These are phyloP conservation scores for Erysimum pusillum DNA, from an alignment of 441 rosid species.

Conservation along the genomic window DNA sequence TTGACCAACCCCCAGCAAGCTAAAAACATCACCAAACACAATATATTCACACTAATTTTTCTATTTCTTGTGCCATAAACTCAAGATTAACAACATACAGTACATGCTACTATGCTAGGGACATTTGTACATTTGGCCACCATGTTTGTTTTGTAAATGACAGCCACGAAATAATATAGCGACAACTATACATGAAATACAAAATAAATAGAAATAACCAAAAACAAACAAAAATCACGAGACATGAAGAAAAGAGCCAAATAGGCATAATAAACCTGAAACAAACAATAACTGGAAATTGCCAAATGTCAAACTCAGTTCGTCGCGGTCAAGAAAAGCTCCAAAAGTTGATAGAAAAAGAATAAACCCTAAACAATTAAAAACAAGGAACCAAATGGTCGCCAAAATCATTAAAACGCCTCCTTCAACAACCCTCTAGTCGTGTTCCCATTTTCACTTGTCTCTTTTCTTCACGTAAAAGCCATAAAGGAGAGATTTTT, in stretches of 20 bases:
- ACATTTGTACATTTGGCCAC: too few species aligned
- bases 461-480: slow-evolving; percentile 25
- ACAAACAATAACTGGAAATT: not conserved
- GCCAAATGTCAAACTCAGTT: slow-evolving; percentile 37
- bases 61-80: not conserved
- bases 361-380: slow-evolving; percentile 35
- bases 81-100: not conserved
- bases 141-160: too few species aligned
- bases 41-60: not conserved
- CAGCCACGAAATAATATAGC: too few species aligned
- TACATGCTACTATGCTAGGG: too few species aligned
- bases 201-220: not conserved
- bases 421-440: slow-evolving; percentile 31
- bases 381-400: too few species aligned
- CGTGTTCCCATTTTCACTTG: slow-evolving; percentile 18
- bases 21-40: slow-evolving; percentile 11
- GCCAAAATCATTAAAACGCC: not conserved
- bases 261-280: not conserved
- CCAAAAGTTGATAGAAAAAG: not conserved
- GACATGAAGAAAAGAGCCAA: not conserved
- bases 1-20: slow-evolving; percentile 21
- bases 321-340: slow-evolving; percentile 32
- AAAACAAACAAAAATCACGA: slow-evolving; percentile 2
- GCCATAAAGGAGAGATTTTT: slow-evolving; percentile 4
- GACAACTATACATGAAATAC: not conserved